Evolutionary conservation across 306 rosid species (phyloP).

Genomic region (Gastrolobium villosum): DNA sequence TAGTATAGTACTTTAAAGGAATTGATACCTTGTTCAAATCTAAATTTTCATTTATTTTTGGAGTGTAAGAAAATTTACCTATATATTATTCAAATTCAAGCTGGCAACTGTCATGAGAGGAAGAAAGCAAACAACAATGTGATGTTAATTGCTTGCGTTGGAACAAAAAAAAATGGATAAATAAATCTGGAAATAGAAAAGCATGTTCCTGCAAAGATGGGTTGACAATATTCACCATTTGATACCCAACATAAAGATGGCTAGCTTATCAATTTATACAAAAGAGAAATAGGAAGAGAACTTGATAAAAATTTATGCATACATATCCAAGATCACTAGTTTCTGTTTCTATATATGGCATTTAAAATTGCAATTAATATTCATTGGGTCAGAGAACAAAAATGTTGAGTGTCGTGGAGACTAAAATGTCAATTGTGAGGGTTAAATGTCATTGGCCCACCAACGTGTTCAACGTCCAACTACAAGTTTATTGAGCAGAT

Average conservation of each 20-base stretch:
- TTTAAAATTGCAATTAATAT: background rate
- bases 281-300: background rate
- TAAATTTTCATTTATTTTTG: no score
- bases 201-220: background rate
- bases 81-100: background rate
- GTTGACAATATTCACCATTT: background rate
- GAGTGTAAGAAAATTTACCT: background rate
- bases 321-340: no score
- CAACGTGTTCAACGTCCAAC: background rate
- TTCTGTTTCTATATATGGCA: background rate
- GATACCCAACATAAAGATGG: conserved; percentile 4
- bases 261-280: background rate
- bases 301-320: background rate
- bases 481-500: no score
- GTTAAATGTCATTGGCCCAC: conserved; percentile 5
- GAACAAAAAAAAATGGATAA: background rate
- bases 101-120: background rate
- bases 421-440: background rate
- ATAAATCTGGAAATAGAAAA: background rate
- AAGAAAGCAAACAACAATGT: background rate
- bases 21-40: no score
- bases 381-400: background rate
- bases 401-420: background rate
- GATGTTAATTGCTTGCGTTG: background rate
- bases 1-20: no score